Base-by-base conservation (phyloP, 805 yeast species). In the Ogataea polymorpha region DNA sequence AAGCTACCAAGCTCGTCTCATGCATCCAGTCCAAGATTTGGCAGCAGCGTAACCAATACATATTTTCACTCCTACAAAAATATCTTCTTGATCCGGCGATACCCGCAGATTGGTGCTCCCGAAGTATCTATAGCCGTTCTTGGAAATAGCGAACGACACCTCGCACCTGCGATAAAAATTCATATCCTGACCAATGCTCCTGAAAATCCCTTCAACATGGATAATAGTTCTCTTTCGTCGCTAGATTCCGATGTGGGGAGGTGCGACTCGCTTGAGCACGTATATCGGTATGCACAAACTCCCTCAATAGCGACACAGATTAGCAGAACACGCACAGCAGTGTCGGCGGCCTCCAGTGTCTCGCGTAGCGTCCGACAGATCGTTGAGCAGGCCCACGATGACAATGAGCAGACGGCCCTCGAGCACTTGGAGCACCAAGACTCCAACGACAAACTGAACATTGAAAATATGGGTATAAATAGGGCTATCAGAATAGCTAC, bases 401-500 rank as follows among this genome's bases (percentile, higher is more conserved):
- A 59, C 40, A 58, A 55, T 39, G 11, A 16, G 17, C 53, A 50
- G 27, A 49, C 58, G 3, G 37, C 35, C 12, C 6, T 21, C 1
- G 33, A 30, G 23, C 23, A 30, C 5, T n/a, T 30, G 13, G 12
- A 12, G 13, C n/a, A 21, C 11, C 33, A 20, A 12, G 18, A 36
- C 18, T n/a, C 34, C 8, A 8, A 17, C 33, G 21, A 30, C 13
- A 18, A 6, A 15, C 23, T 57, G 23, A 48, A 46, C 26, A 20
- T 42, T 13, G 53, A 49, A 3, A 47, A 55, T 25, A 39, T 52
- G 35, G 61, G 54, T 10, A 33, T 58, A 21, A 52, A 49, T 8
- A 56, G 51, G 26, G 61, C 61, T 2, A 50, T 58, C 21, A 35
- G 50, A 25, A 49, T 55, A 8, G 54, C 58, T 10, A 45, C 54